These are phyloP conservation scores for Amanita phalloides DNA, from an alignment of 768 basidiomycete genomes.

Conservation along the genomic window DNA sequence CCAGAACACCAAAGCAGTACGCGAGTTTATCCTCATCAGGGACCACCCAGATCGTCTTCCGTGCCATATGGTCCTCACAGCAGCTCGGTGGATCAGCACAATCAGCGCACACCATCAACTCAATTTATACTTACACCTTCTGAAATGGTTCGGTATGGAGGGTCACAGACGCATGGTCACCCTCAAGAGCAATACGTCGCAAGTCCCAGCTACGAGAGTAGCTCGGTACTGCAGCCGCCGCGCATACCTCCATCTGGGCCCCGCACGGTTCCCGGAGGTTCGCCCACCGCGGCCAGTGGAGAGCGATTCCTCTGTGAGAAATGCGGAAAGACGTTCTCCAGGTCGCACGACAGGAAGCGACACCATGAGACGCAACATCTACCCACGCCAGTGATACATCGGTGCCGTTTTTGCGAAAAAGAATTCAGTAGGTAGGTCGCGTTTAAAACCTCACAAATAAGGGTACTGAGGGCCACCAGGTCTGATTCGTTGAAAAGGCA, in stretches of 20 bases:
- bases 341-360: constrained; percentile 73
- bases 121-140: constrained; percentile 42
- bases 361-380: constrained; percentile 74
- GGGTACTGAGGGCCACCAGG: constrained; percentile 12
- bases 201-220: constrained; percentile 13
- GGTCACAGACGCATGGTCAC: neutral
- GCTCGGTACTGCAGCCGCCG: constrained; percentile 16
- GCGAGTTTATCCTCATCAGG: constrained; percentile 14
- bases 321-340: constrained; percentile 72
- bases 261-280: constrained; percentile 20
- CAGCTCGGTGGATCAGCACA: constrained; percentile 5
- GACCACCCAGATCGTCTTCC: constrained; percentile 13
- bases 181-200: constrained; percentile 1
- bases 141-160: constrained; percentile 22
- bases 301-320: constrained; percentile 66
- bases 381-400: constrained; percentile 50
- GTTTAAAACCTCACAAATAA: neutral
- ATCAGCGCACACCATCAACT: constrained; percentile 13
- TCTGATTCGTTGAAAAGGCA: constrained; percentile 75
- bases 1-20: constrained; percentile 9
- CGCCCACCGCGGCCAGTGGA: constrained; percentile 27
- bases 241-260: constrained; percentile 30
- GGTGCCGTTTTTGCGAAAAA: constrained; percentile 65
- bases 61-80: constrained; percentile 15
- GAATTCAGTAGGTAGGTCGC: constrained; percentile 56